Base-by-base conservation (phyloP, 2,329 filamentous ascomycete species). In the Ophiosphaerella narmari region DNA sequence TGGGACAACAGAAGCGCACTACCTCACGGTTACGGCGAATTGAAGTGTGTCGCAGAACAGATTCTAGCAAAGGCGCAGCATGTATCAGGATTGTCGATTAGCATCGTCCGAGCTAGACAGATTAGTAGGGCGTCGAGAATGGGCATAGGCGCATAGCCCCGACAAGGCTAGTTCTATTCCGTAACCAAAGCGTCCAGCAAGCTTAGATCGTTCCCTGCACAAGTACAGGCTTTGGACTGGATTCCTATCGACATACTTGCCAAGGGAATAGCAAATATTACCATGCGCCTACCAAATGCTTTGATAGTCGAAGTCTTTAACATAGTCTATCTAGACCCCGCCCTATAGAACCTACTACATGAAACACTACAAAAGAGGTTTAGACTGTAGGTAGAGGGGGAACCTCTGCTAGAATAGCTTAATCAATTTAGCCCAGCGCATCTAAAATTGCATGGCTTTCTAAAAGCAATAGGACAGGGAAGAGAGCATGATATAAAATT, bases 11-110 rank as follows among this genome's bases (percentile, higher is more conserved):
- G 42, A 11, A 49, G 58, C 9, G 62, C 72, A 1, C 55, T 71
- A 9, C 55, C 62, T 18, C 65, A 66, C 43, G 72, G 72, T 14
- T 76, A 76, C 50, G 72, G 69, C 16, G 65, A 75, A 44, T 65
- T 59, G 11, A 76, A 76, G 55, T 54, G 50, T 32, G 43, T 56
- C 23, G 59, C 54, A 14, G 56, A 59, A 34, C 52, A 36, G 7
- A 46, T 60, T 8, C 43, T 62, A 5, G 35, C 24, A 4, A 13
- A 39, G 23, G 52, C 47, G 5, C 37, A 56, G 23, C 18, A 51
- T 12, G 32, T 34, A 1, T 43, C 31, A 29, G 51, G 46, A 6
- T 35, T 60, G 31, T 46, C 46, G 12, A 39, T 58, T 9, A 43
- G 14, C 36, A 52, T 59, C 35, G 12, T 61, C n/a, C 55, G 55